Evolutionary conservation across 2,329 filamentous ascomycete genomes (phyloP), one percentile per base, ranked within the genome.

Genomic region (Fusarium udum): DNA sequence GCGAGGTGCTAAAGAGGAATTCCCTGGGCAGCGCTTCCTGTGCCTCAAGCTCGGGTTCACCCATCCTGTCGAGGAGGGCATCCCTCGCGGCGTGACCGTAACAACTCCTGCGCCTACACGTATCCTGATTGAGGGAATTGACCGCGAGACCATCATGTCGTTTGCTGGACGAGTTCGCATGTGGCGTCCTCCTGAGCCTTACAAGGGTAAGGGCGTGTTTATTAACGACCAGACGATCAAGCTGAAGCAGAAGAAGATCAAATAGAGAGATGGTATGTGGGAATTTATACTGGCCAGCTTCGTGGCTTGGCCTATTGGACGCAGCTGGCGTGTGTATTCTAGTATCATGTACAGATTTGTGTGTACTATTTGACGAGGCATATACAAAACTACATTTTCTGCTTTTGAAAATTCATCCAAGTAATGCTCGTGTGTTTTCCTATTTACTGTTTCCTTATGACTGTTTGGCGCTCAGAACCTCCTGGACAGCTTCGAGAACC

Each of bases 151-250:
- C 55, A 91, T 99, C 72, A 96, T 95, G 88, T 91, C 93, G 66
- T 98, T 98, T 83, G 96, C 96, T 24, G 96, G 96, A 2, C 87
- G 92, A 77, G 97, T 99, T 76, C 88, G 94, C 77, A 89, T 87
- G 83, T 98, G 95, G 95, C 92, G 96, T 80, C 89, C 89, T 74
- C 96, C 96, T 36, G 96, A 99, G 85, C 96, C 96, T 74, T 99
- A 99, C 85, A 99, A 99, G 90, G 96, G 96, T 76, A 98, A 99
- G 90, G 96, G 96, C 78, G 97, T 99, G 78, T 99, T 98, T 82
- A 92, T 99, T 78, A 97, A 98, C 80, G 94, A 95, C 73, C 95
- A 99, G 88, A 98, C 95, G 36, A 98, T 99, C 85, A 97, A 93
- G 88, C 83, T 99, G 84, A 99, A 99, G 92, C 92, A 94, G 79